Conservation (phyloP, 1,284 basidiomycete genomes). For the Naganishia cerealis region DNA sequence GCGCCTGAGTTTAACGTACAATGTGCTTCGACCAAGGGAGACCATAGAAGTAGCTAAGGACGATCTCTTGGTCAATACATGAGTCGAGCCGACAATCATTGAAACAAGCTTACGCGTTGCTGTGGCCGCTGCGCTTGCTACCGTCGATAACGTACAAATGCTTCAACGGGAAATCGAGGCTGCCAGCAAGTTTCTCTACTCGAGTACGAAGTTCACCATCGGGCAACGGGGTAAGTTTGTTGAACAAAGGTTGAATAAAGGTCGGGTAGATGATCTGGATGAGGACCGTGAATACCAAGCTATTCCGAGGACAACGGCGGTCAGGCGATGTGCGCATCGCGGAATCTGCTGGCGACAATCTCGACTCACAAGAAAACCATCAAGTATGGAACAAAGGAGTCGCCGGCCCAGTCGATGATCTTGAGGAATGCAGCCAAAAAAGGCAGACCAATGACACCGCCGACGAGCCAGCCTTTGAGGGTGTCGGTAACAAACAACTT, state of each 20-base stretch:
- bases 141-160: slow-evolving; percentile 97
- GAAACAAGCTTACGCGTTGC: slow-evolving; percentile 66
- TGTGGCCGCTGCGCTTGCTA: slow-evolving; percentile 88
- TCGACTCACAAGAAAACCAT: slow-evolving; percentile 72
- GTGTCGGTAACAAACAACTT: slow-evolving; percentile 73
- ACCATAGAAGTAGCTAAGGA: slow-evolving; percentile 75
- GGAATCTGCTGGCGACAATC: slow-evolving; percentile 29
- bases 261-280: slow-evolving; percentile 85
- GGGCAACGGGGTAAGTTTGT: slow-evolving; percentile 85
- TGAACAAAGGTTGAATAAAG: slow-evolving; percentile 93
- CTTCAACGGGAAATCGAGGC: slow-evolving; percentile 88
- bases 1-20: slow-evolving; percentile 46
- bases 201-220: slow-evolving; percentile 70
- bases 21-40: slow-evolving; percentile 95
- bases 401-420: slow-evolving; percentile 90
- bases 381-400: slow-evolving; percentile 81
- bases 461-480: slow-evolving; percentile 74
- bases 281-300: slow-evolving; percentile 75
- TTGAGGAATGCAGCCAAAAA: slow-evolving; percentile 82
- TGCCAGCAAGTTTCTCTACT: slow-evolving; percentile 71
- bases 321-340: slow-evolving; percentile 26
- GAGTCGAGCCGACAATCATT: neutral
- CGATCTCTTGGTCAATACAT: slow-evolving; percentile 25
- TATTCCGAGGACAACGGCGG: slow-evolving; percentile 45
- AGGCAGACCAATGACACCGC: slow-evolving; percentile 76